Conservation (phyloP, 78 protist genomes). For the Dictyostelium capitatum region DNA sequence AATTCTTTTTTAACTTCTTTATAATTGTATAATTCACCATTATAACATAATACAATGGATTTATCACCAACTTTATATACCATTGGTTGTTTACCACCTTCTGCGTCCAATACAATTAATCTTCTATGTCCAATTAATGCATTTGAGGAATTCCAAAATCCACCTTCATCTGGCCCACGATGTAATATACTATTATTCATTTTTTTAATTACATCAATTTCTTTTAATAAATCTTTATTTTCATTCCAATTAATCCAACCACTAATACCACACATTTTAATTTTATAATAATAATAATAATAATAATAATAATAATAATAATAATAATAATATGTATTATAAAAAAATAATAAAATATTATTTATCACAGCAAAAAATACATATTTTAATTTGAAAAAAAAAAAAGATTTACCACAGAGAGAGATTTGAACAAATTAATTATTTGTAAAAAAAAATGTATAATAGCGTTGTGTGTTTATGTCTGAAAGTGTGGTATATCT, state of each 20-base stretch:
- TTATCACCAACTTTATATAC: neutral
- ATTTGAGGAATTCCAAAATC: neutral
- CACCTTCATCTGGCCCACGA: slow-evolving; percentile 21
- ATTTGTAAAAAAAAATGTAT: no score
- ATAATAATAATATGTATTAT: no score
- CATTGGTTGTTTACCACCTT: slow-evolving; percentile 26
- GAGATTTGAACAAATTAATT: no score
- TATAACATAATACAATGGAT: neutral
- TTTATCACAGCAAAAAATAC: no score
- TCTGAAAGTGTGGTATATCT: no score
- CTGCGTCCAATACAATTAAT: neutral
- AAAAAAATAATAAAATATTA: no score
- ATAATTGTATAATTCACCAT: slow-evolving; percentile 7
- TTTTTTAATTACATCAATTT: slow-evolving; percentile 1
- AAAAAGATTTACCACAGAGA: no score
- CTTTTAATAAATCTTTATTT: slow-evolving; percentile 2
- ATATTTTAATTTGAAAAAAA: no score
- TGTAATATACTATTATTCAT: neutral
- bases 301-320: no score
- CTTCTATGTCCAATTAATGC: slow-evolving; percentile 13
- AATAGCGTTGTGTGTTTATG: no score
- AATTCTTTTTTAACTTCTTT: slow-evolving; percentile 5
- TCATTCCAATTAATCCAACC: slow-evolving; percentile 13
- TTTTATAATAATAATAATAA: neutral
- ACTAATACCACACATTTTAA: slow-evolving; percentile 18